phyloP scores from a whole-genome alignment of 1,139 yeast species.

The Blastobotrys persicus region DNA sequence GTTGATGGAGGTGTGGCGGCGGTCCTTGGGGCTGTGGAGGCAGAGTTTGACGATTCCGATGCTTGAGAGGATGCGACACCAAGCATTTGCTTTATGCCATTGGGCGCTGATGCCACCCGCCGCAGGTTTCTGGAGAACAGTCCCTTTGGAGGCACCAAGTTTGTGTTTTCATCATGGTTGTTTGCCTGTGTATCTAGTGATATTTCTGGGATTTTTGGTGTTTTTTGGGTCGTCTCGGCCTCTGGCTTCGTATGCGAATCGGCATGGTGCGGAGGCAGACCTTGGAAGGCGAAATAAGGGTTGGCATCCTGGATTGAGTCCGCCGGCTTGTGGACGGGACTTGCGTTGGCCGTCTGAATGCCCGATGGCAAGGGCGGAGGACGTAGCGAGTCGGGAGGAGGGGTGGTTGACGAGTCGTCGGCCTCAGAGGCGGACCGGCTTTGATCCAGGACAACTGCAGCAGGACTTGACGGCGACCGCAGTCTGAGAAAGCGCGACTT shows the following conservation, averaged over 20 bases:
- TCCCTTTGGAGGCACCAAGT: slow-evolving; percentile 29
- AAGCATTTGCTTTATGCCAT: slow-evolving; percentile 43
- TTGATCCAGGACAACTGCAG: slow-evolving; percentile 20
- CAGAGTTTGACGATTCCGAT: not conserved
- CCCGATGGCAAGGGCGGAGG: slow-evolving; percentile 32
- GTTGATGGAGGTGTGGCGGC: slow-evolving; percentile 14
- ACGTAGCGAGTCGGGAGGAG: slow-evolving; percentile 6
- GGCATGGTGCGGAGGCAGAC: slow-evolving; percentile 48
- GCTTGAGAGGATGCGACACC: not conserved
- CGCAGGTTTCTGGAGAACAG: slow-evolving; percentile 57
- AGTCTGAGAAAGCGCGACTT: slow-evolving; percentile 35
- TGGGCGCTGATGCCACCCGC: slow-evolving; percentile 81
- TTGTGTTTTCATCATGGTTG: slow-evolving; percentile 9
- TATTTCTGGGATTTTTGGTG: not conserved
- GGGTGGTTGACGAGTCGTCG: not conserved
- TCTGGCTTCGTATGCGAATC: not conserved
- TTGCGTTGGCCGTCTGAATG: slow-evolving; percentile 35
- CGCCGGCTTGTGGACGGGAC: slow-evolving; percentile 36
- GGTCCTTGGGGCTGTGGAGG: not conserved
- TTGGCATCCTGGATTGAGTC: slow-evolving; percentile 40
- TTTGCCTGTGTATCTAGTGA: slow-evolving; percentile 9
- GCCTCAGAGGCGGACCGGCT: slow-evolving; percentile 25
- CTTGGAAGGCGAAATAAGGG: slow-evolving; percentile 50
- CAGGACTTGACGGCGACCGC: slow-evolving; percentile 42
- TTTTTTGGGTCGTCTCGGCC: not conserved